These are phyloP conservation scores for Heliamphora exappendiculata DNA, from an alignment of 148 eudicot species.

Conservation along the genomic window DNA sequence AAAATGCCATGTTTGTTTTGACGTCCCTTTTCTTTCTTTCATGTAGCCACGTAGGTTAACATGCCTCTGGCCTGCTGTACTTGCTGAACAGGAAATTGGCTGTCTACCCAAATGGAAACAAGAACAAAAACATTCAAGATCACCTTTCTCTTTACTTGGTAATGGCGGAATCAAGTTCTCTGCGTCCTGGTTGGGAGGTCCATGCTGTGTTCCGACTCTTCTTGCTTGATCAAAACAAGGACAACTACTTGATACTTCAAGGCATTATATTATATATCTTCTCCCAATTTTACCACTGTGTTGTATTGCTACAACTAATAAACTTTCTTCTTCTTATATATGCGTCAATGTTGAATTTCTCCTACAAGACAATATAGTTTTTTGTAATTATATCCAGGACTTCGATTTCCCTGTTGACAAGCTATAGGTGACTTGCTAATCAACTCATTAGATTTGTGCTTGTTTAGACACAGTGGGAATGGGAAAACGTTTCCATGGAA, in stretches of 20 bases:
- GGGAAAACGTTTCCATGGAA: constrained; percentile 1
- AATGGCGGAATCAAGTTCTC: background rate
- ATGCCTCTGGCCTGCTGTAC: background rate
- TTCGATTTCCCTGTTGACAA: too few relatives aligned
- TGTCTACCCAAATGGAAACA: constrained; percentile 8
- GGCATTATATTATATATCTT: background rate
- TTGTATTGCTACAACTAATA: background rate
- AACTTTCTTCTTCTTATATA: background rate
- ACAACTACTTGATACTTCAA: background rate
- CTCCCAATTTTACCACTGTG: background rate
- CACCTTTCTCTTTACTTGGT: constrained; percentile 11
- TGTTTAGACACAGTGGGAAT: background rate
- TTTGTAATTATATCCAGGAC: too few relatives aligned
- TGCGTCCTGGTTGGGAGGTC: constrained; percentile 4
- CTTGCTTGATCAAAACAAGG: constrained; percentile 1
- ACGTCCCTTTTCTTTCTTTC: background rate
- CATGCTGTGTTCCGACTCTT: background rate
- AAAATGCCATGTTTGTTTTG: background rate
- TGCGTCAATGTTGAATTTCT: background rate
- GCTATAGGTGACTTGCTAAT: background rate
- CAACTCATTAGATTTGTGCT: background rate
- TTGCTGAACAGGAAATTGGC: constrained; percentile 6
- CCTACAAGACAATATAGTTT: background rate
- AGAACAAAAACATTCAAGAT: background rate
- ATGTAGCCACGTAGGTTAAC: background rate